These are phyloP conservation scores for Aspergillus neoniger DNA, from an alignment of 2,329 filamentous ascomycete species.

Conservation along the genomic window DNA sequence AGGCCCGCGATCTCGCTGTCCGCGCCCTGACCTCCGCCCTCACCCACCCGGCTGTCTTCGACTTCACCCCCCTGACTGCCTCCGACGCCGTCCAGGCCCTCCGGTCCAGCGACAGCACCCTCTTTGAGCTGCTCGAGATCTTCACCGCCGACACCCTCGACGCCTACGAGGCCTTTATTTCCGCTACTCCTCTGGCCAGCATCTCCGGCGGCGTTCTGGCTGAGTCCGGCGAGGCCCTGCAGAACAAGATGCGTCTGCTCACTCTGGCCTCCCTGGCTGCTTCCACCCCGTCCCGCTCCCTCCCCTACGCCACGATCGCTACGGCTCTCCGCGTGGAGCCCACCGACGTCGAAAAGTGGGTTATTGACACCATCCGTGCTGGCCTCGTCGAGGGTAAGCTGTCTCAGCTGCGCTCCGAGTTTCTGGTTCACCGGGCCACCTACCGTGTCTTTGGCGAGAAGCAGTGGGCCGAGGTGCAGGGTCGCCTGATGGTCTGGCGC, in stretches of 20 bases:
- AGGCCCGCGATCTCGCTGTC: conserved; percentile 61
- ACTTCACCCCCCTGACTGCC: conserved; percentile 71
- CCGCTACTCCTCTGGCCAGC: conserved; percentile 51
- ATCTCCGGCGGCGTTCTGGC: conserved; percentile 86
- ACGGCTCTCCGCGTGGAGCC: conserved; percentile 78
- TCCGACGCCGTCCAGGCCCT: conserved; percentile 82
- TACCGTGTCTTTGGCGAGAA: conserved; percentile 97
- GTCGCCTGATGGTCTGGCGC: conserved; percentile 88
- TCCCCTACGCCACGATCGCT: conserved; percentile 83
- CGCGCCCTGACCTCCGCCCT: conserved; percentile 69
- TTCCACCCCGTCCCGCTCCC: conserved; percentile 77
- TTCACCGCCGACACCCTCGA: conserved; percentile 93
- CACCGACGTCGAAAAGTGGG: conserved; percentile 95
- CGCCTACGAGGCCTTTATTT: conserved; percentile 92
- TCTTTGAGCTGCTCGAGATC: conserved; percentile 91
- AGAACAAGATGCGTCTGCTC: conserved; percentile 94
- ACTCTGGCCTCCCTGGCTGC: conserved; percentile 90
- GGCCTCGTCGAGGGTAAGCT: conserved; percentile 96
- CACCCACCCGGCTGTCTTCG: conserved; percentile 65
- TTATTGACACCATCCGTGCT: conserved; percentile 95
- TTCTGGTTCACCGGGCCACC: conserved; percentile 92
- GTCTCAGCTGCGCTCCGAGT: conserved; percentile 86
- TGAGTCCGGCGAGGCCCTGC: conserved; percentile 72
- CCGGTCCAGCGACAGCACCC: conserved; percentile 76
- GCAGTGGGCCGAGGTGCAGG: conserved; percentile 95